Evolutionary conservation across 768 basidiomycete species (phyloP).

Genomic region (Clavulina sp.): DNA sequence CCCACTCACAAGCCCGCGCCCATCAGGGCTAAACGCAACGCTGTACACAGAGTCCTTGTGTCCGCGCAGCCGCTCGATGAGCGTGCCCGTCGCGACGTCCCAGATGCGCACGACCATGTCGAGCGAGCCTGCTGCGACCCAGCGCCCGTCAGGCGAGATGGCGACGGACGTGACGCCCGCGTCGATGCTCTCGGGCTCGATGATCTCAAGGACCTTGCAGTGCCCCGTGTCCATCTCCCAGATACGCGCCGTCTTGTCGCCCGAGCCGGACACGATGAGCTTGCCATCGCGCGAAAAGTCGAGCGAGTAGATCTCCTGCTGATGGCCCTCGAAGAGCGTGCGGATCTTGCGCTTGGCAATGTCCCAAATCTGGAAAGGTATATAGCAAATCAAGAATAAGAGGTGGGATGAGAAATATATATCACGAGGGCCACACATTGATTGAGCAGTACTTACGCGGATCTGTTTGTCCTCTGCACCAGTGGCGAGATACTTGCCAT

Average conservation of each 20-base stretch:
- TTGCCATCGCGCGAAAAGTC: constrained; percentile 80
- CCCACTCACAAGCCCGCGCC: constrained; percentile 73
- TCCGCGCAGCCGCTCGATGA: constrained; percentile 59
- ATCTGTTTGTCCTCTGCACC: constrained; percentile 88
- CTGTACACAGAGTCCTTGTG: constrained; percentile 78
- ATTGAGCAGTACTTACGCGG: constrained; percentile 38
- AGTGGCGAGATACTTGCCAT: constrained; percentile 53
- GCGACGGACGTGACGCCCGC: constrained; percentile 68
- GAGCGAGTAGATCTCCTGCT: constrained; percentile 86
- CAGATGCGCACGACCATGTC: constrained; percentile 60
- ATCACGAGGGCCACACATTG: background rate
- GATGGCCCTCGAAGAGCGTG: constrained; percentile 72
- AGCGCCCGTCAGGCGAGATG: constrained; percentile 54
- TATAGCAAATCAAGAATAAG: background rate
- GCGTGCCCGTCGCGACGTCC: constrained; percentile 54
- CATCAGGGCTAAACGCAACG: constrained; percentile 84
- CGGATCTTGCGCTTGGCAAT: constrained; percentile 64
- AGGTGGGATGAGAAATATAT: background rate
- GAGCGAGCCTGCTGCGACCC: constrained; percentile 41
- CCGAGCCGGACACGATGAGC: constrained; percentile 77
- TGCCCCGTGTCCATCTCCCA: constrained; percentile 38
- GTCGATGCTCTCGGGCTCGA: constrained; percentile 38
- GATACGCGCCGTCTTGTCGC: constrained; percentile 46
- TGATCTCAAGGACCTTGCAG: constrained; percentile 29
- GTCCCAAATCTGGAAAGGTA: constrained; percentile 62